Conservation (phyloP, 1,284 basidiomycete genomes). For the Pisolithus thermaeus region DNA sequence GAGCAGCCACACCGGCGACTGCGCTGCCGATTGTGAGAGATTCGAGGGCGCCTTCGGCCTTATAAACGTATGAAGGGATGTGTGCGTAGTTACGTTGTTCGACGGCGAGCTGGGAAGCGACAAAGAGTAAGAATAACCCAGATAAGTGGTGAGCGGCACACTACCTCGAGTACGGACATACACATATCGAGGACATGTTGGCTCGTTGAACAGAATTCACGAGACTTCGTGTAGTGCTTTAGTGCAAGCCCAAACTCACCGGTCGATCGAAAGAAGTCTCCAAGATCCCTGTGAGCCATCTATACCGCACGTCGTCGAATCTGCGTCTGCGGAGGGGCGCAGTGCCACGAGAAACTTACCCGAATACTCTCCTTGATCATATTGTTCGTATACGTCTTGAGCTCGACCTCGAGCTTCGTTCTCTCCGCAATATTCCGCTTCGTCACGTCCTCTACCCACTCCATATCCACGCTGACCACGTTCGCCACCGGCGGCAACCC, state of each 20-base stretch:
- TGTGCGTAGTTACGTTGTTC: slow-evolving; percentile 81
- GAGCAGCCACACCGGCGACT: slow-evolving; percentile 6
- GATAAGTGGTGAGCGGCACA: not conserved
- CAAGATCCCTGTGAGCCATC: slow-evolving; percentile 86
- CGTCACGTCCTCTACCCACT: slow-evolving; percentile 62
- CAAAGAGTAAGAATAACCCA: not conserved
- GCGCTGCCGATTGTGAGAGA: slow-evolving; percentile 32
- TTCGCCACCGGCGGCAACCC: slow-evolving; percentile 43
- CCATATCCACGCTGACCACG: slow-evolving; percentile 44
- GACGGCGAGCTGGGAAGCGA: slow-evolving; percentile 58
- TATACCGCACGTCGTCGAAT: slow-evolving; percentile 19
- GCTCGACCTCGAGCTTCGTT: slow-evolving; percentile 77
- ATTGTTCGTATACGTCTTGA: slow-evolving; percentile 86
- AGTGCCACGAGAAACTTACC: slow-evolving; percentile 32
- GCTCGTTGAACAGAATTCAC: slow-evolving; percentile 82
- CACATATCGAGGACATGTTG: slow-evolving; percentile 86
- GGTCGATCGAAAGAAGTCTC: slow-evolving; percentile 61
- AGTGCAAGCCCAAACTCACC: slow-evolving; percentile 69
- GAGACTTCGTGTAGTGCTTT: slow-evolving; percentile 76
- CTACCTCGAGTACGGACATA: slow-evolving; percentile 71
- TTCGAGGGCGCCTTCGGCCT: slow-evolving; percentile 84
- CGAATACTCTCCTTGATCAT: slow-evolving; percentile 94
- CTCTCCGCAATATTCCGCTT: slow-evolving; percentile 59
- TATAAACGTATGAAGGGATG: slow-evolving; percentile 82
- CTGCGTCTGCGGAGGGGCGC: not conserved